phyloP scores from a whole-genome alignment of 2,329 filamentous ascomycete species.

The Neurospora crassa region DNA sequence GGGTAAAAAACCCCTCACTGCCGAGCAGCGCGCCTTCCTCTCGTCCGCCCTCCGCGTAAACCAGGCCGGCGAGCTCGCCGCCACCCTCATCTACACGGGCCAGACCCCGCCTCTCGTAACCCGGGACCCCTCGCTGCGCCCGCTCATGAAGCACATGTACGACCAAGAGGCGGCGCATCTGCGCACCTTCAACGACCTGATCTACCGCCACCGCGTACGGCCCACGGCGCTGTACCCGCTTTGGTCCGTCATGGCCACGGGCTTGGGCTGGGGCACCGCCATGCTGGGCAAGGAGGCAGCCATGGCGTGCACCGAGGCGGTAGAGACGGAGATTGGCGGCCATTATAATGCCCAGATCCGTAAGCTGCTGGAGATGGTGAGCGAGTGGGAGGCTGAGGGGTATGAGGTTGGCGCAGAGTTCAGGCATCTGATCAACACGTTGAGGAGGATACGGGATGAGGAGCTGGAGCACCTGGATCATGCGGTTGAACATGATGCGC shows the following conservation, averaged over 20 bases:
- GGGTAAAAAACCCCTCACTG: constrained; percentile 50
- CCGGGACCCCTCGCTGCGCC: constrained; percentile 76
- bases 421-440: constrained; percentile 57
- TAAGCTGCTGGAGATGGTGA: constrained; percentile 69
- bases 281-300: constrained; percentile 85
- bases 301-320: constrained; percentile 97
- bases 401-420: constrained; percentile 77
- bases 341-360: constrained; percentile 94
- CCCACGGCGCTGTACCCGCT: constrained; percentile 88
- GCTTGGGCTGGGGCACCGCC: constrained; percentile 82
- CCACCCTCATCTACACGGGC: constrained; percentile 83
- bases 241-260: constrained; percentile 72
- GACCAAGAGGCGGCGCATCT: constrained; percentile 90
- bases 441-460: constrained; percentile 84
- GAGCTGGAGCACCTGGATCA: constrained; percentile 95
- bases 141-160: constrained; percentile 96
- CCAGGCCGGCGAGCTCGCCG: constrained; percentile 94
- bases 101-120: constrained; percentile 76
- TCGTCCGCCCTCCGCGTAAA: constrained; percentile 66
- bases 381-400: constrained; percentile 63
- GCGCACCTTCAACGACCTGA: constrained; percentile 69
- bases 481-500: constrained; percentile 86
- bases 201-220: constrained; percentile 79
- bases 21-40: constrained; percentile 58
- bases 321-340: constrained; percentile 93